phyloP scores from a whole-genome alignment of 2,329 filamentous ascomycete species.

The Didymella keratinophila region DNA sequence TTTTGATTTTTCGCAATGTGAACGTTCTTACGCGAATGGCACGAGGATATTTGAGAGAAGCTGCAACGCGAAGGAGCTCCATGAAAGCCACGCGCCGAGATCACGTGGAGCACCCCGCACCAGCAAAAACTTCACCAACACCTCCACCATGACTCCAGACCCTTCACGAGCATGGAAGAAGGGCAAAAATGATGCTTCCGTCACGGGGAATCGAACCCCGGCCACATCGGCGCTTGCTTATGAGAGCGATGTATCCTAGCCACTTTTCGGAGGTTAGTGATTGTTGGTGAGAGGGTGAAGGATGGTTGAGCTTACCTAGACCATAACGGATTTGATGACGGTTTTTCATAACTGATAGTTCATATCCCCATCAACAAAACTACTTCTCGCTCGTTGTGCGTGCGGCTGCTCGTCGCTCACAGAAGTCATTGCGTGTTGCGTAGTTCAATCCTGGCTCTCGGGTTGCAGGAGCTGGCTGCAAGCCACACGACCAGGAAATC shows the following conservation, averaged over 20 bases:
- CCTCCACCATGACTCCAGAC: neutral
- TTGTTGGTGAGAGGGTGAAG: neutral
- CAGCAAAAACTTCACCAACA: neutral
- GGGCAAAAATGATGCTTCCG: slow-evolving; percentile 1
- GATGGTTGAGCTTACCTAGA: slow-evolving; percentile 15
- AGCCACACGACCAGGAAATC: no score
- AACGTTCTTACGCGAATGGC: neutral
- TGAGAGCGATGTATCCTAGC: slow-evolving; percentile 23
- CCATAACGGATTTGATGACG: slow-evolving; percentile 16
- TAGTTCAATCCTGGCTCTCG: no score
- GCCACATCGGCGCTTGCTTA: slow-evolving; percentile 20
- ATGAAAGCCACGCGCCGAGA: neutral
- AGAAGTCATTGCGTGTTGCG: no score
- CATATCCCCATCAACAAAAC: no score
- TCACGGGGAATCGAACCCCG: slow-evolving; percentile 24
- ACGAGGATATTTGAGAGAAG: no score
- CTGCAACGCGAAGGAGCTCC: no score
- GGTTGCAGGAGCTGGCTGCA: no score
- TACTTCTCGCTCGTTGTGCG: no score
- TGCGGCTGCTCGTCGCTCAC: no score
- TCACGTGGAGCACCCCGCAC: neutral
- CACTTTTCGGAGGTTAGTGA: slow-evolving; percentile 3
- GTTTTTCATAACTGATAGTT: accelerated
- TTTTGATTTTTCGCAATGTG: neutral
- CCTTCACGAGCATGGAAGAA: no score